Base-by-base conservation (phyloP, 2,329 filamentous ascomycete species). In the Beauveria sp. region DNA sequence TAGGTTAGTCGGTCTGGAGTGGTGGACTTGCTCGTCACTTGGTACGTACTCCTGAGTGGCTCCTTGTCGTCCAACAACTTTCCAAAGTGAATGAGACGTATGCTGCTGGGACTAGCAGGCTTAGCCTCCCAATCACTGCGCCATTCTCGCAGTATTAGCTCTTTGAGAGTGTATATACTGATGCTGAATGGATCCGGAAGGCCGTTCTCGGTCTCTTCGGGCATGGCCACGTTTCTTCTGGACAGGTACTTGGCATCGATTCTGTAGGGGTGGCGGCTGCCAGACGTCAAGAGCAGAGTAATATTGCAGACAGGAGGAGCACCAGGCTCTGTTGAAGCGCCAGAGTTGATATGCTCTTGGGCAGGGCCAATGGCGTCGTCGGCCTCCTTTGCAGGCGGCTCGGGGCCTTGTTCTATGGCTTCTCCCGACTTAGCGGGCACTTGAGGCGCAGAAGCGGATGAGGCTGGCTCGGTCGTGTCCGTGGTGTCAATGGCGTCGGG, bases 81-180 rank as follows among this genome's bases (percentile, higher is more conserved):
- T 56, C 93, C 93, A 74, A 96, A 94, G 64, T 91, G 90, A 69
- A 97, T 97, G 68, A 97, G 76, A 55, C 93, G 83, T 77, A 97
- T 97, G 64, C 88, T 90, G 69, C 87, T 93, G 12, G 93, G 92
- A 70, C 90, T 94, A 28, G 89, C 85, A 1, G 93, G 93, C 70
- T 90, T 87, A 18, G 86, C 78, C 69, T 96, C 92, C 93, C 93
- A 97, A 71, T 97, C 91, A 68, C 87, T 87, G 67, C 91, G 83
- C 93, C 93, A 97, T 73, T 97, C 92, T 68, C 91, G 83, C 78
- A 94, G 84, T 71, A 97, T 96, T 70, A 97, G 78, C 76, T 97
- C 92, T 75, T 97, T 97, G 66, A 97, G 78, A 3, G 91, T 96
- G 72, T 97, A 96, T 55, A 96, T 88, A 66, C 90, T 96, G 75